These are phyloP conservation scores for Wilhelminamyces savonicus DNA, from an alignment of 805 yeast species.

Conservation along the genomic window DNA sequence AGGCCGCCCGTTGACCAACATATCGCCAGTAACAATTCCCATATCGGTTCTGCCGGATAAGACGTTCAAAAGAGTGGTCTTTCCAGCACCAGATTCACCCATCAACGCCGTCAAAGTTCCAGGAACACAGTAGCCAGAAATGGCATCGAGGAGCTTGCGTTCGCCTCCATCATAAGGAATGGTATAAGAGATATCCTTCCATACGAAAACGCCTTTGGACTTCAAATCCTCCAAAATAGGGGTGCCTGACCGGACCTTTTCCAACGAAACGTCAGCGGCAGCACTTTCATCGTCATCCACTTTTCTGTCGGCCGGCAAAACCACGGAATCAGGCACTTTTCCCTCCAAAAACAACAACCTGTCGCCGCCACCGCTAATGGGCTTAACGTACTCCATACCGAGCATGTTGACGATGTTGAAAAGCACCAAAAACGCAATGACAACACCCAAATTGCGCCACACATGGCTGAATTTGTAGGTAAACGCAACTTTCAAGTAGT, in stretches of 20 bases:
- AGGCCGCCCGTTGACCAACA: slow-evolving; percentile 49
- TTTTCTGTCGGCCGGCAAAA: slow-evolving; percentile 6
- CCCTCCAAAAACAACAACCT: slow-evolving; percentile 22
- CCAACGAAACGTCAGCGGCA: neutral
- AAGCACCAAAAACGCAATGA: slow-evolving; percentile 39
- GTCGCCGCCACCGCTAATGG: slow-evolving; percentile 28
- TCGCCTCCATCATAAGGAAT: slow-evolving; percentile 42
- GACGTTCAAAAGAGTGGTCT: slow-evolving; percentile 49
- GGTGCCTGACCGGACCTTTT: too few species aligned
- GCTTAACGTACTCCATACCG: slow-evolving; percentile 17
- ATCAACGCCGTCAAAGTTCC: slow-evolving; percentile 54
- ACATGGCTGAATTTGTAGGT: slow-evolving; percentile 33
- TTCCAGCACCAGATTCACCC: slow-evolving; percentile 66
- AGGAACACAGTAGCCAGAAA: slow-evolving; percentile 34
- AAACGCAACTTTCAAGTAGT: slow-evolving; percentile 24
- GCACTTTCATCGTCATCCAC: slow-evolving; percentile 12
- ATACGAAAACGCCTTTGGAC: slow-evolving; percentile 25
- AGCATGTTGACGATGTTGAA: too few species aligned
- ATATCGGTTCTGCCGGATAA: slow-evolving; percentile 47
- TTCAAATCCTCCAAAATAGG: slow-evolving; percentile 7
- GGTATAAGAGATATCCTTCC: slow-evolving; percentile 57
- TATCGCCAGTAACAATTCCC: slow-evolving; percentile 55
- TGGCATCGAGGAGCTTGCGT: slow-evolving; percentile 27
- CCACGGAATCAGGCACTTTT: slow-evolving; percentile 12
- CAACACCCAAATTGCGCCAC: slow-evolving; percentile 44